These are phyloP conservation scores for Xylaria cubensis DNA, from an alignment of 495 filamentous ascomycete genomes.

Conservation along the genomic window DNA sequence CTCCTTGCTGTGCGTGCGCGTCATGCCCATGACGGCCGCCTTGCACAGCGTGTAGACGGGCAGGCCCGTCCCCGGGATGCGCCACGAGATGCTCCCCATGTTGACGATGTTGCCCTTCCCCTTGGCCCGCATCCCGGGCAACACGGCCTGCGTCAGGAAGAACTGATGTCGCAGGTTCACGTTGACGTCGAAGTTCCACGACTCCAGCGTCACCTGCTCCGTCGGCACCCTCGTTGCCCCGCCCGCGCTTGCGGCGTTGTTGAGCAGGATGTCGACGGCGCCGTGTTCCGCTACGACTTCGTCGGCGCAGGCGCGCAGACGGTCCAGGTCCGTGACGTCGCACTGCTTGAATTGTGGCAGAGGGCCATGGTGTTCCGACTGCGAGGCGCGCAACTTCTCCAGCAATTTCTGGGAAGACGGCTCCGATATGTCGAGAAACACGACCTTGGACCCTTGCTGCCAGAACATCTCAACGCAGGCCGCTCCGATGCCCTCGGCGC, in stretches of 20 bases:
- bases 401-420: conserved; percentile 45
- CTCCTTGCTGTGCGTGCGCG: conserved; percentile 62
- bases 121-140: conserved; percentile 42
- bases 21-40: conserved; percentile 65
- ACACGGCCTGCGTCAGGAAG: conserved; percentile 55
- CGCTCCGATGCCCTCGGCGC: conserved; percentile 60
- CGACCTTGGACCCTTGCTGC: conserved; percentile 52
- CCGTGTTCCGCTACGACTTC: conserved; percentile 40
- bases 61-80: conserved; percentile 51
- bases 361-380: conserved; percentile 51
- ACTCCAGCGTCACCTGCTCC: conserved; percentile 36
- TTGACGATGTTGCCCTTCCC: conserved; percentile 57
- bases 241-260: conserved; percentile 47
- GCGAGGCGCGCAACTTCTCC: conserved; percentile 45
- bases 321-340: conserved; percentile 51
- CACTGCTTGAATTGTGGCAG: conserved; percentile 48
- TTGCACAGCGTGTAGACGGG: conserved; percentile 62
- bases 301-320: conserved; percentile 40
- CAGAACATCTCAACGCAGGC: conserved; percentile 53
- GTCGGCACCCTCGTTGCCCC: conserved; percentile 35
- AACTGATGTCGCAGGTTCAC: conserved; percentile 47
- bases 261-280: conserved; percentile 46
- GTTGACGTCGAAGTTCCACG: conserved; percentile 37
- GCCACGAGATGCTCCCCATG: conserved; percentile 59
- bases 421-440: conserved; percentile 56